phyloP scores from a whole-genome alignment of 352 stramenopile genomes.

The Pythium insidiosum region DNA sequence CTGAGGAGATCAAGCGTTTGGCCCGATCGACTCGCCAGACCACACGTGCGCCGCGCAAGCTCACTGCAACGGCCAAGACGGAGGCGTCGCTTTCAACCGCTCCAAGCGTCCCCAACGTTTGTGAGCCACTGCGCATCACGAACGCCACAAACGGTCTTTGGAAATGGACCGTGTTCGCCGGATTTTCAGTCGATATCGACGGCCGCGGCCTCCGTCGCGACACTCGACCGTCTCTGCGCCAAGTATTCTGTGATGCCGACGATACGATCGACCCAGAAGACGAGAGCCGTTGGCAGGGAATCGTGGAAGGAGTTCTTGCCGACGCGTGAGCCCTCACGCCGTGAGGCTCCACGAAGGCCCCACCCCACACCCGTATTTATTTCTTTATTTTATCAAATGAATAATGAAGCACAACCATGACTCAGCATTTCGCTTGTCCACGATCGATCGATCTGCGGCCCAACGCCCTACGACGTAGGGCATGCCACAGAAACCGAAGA shows the following conservation, averaged over 20 bases:
- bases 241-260: not conserved
- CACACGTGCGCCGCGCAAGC: conserved; percentile 1
- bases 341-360: no score
- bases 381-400: no score
- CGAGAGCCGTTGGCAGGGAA: no score
- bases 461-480: no score
- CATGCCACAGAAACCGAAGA: no score
- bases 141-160: conserved; percentile 24
- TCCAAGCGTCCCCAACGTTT: conserved; percentile 2
- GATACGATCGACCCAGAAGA: not conserved
- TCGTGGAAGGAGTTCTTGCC: no score
- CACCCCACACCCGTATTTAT: no score
- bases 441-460: no score
- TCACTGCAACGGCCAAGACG: not conserved
- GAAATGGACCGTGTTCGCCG: conserved; percentile 26
- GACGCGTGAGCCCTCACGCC: no score
- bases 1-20: conserved; percentile 24
- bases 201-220: not conserved
- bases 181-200: conserved; percentile 14
- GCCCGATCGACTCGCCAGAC: conserved; percentile 14
- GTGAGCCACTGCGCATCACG: conserved; percentile 15
- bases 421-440: no score
- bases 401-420: no score
- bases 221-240: not conserved
- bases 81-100: not conserved